Evolutionary conservation across 1,139 yeast genomes (phyloP).

Genomic region (Candida tropicalis): DNA sequence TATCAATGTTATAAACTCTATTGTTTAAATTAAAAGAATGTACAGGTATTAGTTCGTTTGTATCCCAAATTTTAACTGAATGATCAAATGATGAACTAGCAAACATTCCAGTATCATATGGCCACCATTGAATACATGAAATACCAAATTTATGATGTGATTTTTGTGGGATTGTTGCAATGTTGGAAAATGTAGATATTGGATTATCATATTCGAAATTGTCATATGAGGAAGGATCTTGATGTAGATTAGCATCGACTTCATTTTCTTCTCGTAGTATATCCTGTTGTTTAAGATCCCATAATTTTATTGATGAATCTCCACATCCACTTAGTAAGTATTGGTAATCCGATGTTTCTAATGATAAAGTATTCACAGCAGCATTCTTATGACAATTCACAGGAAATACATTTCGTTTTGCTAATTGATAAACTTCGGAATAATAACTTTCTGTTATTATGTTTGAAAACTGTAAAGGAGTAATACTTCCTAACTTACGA

Average conservation of each 20-base stretch:
- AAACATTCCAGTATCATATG: slow-evolving; percentile 84
- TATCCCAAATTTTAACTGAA: slow-evolving; percentile 80
- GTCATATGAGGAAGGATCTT: slow-evolving; percentile 17
- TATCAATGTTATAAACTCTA: slow-evolving; percentile 59
- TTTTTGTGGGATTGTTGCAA: slow-evolving; percentile 54
- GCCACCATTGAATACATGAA: slow-evolving; percentile 85
- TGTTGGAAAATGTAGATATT: slow-evolving; percentile 21
- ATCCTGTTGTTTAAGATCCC: slow-evolving; percentile 46
- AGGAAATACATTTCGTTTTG: slow-evolving; percentile 35
- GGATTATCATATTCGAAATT: slow-evolving; percentile 32
- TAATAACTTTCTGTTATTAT: slow-evolving; percentile 46
- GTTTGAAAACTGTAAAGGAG: slow-evolving; percentile 38
- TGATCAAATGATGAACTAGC: slow-evolving; percentile 81
- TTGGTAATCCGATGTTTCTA: slow-evolving; percentile 55
- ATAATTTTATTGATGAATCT: slow-evolving; percentile 68
- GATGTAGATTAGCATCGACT: slow-evolving; percentile 12
- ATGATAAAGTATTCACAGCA: slow-evolving; percentile 64
- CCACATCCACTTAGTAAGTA: slow-evolving; percentile 74
- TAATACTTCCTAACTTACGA: slow-evolving; percentile 30
- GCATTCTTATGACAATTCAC: slow-evolving; percentile 42
- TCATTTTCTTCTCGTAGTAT: slow-evolving; percentile 19
- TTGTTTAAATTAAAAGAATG: slow-evolving; percentile 60
- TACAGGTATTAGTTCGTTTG: slow-evolving; percentile 62
- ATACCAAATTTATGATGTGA: slow-evolving; percentile 72
- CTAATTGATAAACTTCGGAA: slow-evolving; percentile 23